Conservation (phyloP, 768 basidiomycete genomes). For the Boletellus ananiceps region DNA sequence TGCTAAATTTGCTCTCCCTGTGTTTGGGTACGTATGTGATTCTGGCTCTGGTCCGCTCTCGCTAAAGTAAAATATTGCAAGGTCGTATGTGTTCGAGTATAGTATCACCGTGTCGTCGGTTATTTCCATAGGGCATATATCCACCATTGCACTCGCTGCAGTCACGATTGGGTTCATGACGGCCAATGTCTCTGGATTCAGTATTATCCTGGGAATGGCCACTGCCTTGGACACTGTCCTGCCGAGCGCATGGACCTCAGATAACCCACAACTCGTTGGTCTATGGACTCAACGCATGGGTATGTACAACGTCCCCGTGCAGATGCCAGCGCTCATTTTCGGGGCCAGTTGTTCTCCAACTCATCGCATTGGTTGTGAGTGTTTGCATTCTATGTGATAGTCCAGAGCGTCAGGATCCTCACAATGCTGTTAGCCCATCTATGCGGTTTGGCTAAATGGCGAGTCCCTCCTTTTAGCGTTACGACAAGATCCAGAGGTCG, state of each 20-base stretch:
- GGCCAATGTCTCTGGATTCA: slow-evolving; percentile 50
- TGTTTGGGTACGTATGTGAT: slow-evolving; percentile 57
- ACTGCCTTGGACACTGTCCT: slow-evolving; percentile 90
- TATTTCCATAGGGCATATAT: slow-evolving; percentile 88
- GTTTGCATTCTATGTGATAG: not conserved
- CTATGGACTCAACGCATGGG: slow-evolving; percentile 90
- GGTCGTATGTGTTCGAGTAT: slow-evolving; percentile 81
- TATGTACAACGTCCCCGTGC: slow-evolving; percentile 22
- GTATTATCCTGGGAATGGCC: slow-evolving; percentile 78
- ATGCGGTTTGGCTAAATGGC: slow-evolving; percentile 75
- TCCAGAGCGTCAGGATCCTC: not conserved
- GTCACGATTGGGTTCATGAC: slow-evolving; percentile 73
- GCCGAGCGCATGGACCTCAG: slow-evolving; percentile 91
- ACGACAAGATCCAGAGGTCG: slow-evolving; percentile 79
- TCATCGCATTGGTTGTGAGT: slow-evolving; percentile 50
- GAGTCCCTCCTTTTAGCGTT: slow-evolving; percentile 70
- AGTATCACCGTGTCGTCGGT: slow-evolving; percentile 82
- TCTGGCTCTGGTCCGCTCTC: not conserved
- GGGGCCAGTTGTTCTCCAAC: slow-evolving; percentile 15
- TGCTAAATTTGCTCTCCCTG: slow-evolving; percentile 63
- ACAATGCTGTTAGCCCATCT: slow-evolving; percentile 41
- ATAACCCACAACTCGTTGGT: slow-evolving; percentile 79
- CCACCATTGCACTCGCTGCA: slow-evolving; percentile 85
- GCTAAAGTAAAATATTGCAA: slow-evolving; percentile 1
- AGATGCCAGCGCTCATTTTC: not conserved